Base-by-base conservation (phyloP, 805 yeast species). In the Cyberlindnera suaveolens region DNA sequence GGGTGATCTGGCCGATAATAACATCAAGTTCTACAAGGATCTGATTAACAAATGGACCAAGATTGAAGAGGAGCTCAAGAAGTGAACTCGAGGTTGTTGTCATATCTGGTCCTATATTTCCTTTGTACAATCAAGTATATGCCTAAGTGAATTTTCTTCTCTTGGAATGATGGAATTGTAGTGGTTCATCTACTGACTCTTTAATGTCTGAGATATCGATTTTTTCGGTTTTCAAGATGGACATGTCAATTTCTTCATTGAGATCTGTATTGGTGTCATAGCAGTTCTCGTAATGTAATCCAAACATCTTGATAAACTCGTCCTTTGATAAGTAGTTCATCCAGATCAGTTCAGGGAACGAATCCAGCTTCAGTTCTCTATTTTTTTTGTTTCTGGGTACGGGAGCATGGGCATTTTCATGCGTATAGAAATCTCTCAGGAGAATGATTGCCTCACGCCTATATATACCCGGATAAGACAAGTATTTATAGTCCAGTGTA, bases 371-470 rank as follows among this genome's bases (percentile, higher is more conserved):
- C 45, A 79, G 71, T 46, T 65, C 77, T 60, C 82, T 78, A 60
- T 75, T 80, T 61, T 82, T 82, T 59, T 90, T 90, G 18, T 74
- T 67, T 53, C 85, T 78, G 4, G 95, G 90, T 20, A 64, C 72
- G 0, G 98, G 99, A 1, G 97, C 96, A 36, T 80, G 76, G 26
- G 77, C 82, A 62, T 93, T 93, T 57, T 89, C 95, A 57, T 77
- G 80, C 8, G 90, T 75, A 60, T 93, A 93, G 63, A 93, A 93
- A 58, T 78, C 75, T 44, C 99, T 71, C 35, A 93, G 66, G 36
- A 93, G 62, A 61, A 85, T 73, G 9, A 93, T 80, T 0, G 96
- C 96, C 53, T 90, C 96, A 44, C 78, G 80, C 41, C 95, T 66
- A 51, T 78, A 66, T 4, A 93, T 67, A 0, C 96, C 97, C 0